Percentiles rank a stretch among this genome's conserved stretches.
Conservation (phyloP, 176 grass and related monocot species). For the Aegilops tauschii region DNA sequence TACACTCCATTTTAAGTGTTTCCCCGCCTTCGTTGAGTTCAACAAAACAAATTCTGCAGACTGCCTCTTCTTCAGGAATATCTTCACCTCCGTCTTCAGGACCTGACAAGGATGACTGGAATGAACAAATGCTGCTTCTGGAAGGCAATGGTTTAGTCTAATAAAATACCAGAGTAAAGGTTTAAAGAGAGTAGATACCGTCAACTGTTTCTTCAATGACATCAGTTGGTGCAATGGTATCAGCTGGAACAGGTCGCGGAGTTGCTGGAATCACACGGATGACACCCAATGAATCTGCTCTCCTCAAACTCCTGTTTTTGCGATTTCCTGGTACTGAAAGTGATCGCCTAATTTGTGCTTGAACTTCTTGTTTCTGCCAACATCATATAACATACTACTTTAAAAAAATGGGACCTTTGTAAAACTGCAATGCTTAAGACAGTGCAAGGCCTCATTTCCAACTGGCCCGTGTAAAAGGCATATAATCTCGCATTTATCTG, state of each 20-base stretch:
- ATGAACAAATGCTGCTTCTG: constrained; percentile 24
- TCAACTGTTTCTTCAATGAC: constrained; percentile 62
- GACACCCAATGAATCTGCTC: constrained; percentile 75
- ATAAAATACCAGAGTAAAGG: background rate
- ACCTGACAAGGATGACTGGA: constrained; percentile 36
- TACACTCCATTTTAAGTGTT: constrained; percentile 99
- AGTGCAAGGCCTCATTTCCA: constrained; percentile 1
- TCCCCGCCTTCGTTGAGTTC: constrained; percentile 94
- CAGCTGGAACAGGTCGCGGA: constrained; percentile 52
- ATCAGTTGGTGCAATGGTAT: constrained; percentile 34
- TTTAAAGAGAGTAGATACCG: constrained; percentile 41
- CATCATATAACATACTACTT: background rate
- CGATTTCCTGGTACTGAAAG: constrained; percentile 87
- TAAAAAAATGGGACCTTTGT: background rate
- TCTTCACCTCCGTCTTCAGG: constrained; percentile 78
- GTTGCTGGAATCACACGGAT: constrained; percentile 88
- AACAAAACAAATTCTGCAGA: constrained; percentile 94
- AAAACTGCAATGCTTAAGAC: background rate
- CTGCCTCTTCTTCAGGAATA: constrained; percentile 98
- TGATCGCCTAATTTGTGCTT: constrained; percentile 80
- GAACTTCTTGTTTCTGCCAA: constrained; percentile 49
- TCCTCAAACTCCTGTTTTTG: constrained; percentile 74
- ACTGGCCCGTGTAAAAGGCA: background rate
- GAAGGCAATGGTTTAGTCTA: constrained; percentile 12
- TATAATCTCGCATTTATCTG: constrained; percentile 8